Evolutionary conservation across 2,329 filamentous ascomycete species (phyloP), one percentile per base, ranked within the genome.

Genomic region (Ascochyta koolunga): DNA sequence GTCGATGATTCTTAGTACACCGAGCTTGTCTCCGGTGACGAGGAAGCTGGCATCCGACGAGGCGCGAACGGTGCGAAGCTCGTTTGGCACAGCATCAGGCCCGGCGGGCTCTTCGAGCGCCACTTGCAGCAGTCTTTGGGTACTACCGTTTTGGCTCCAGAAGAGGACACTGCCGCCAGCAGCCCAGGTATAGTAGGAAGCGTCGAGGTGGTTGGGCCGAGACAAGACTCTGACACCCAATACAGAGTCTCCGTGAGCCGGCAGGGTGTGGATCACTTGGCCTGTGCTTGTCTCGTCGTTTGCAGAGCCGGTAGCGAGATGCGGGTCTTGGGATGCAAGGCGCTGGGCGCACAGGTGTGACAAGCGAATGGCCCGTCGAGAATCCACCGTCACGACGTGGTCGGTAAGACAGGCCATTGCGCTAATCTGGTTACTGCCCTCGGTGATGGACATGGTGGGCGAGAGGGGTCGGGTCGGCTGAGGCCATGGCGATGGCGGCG

Each of bases 171-270:
- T 86, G 5, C 95, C 95, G 45, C 87, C 87, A 19, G 84, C 85
- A 2, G 93, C 93, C 90, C 93, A 99, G 0, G 93, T 97, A 60
- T 93, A 87, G 68, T 98, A 97, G 8, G 87, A 83, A 0, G 91
- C 87, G 19, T 83, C 80, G 21, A 85, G 76, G 4, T 79, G 71
- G 54, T 90, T 89, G 0, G 85, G 81, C 19, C 78, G 78, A 3
- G 81, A 73, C 4, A 97, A 76, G 0, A 86, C 74, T 18, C 87
- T 83, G 1, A 97, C 87, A 13, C 95, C 95, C 36, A 92, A 75
- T 4, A 87, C 82, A 19, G 83, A 76, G 56, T 83, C 82, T 39
- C 80, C 78, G 66, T 88, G 85, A 15, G 83, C 84, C 4, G 82
- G 78, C 44, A 86, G 74, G 9, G 78, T 73, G n/a, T 76, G 71